phyloP scores from a whole-genome alignment of 208 protist species.

The Wallacemonas sp. region DNA sequence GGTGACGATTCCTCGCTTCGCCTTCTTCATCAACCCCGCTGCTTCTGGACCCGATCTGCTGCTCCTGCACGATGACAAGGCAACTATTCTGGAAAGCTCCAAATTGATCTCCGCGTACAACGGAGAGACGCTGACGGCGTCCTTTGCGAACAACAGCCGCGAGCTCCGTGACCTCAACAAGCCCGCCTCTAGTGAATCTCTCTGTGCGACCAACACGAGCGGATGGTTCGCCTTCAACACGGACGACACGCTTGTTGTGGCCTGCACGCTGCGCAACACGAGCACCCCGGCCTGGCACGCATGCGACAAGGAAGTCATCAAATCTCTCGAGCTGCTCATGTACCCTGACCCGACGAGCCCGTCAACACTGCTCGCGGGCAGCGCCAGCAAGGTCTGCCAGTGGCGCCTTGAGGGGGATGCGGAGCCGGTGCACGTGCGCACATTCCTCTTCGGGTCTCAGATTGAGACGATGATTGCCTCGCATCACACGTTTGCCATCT shows the following conservation, averaged over 20 bases:
- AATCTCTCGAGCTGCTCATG: constrained; percentile 63
- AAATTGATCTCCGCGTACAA: constrained; percentile 66
- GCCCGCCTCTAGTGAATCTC: constrained; percentile 29
- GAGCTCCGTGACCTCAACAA: constrained; percentile 50
- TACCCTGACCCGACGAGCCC: constrained; percentile 26
- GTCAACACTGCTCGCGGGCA: constrained; percentile 55
- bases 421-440: constrained; percentile 70
- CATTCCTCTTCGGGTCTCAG: constrained; percentile 42
- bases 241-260: constrained; percentile 59
- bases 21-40: constrained; percentile 83
- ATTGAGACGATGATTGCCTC: constrained; percentile 68
- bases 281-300: constrained; percentile 76
- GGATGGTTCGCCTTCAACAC: constrained; percentile 89
- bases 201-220: constrained; percentile 61
- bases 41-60: constrained; percentile 68
- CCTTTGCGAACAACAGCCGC: constrained; percentile 43
- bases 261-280: constrained; percentile 81
- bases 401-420: constrained; percentile 71
- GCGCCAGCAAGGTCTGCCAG: constrained; percentile 41
- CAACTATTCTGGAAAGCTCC: constrained; percentile 71
- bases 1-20: constrained; percentile 66
- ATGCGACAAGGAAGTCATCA: constrained; percentile 55
- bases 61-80: constrained; percentile 69
- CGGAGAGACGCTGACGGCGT: constrained; percentile 43
- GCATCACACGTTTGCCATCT: constrained; percentile 68